Conservation (phyloP, 208 protist genomes). For the Entamoeba histolytica region DNA sequence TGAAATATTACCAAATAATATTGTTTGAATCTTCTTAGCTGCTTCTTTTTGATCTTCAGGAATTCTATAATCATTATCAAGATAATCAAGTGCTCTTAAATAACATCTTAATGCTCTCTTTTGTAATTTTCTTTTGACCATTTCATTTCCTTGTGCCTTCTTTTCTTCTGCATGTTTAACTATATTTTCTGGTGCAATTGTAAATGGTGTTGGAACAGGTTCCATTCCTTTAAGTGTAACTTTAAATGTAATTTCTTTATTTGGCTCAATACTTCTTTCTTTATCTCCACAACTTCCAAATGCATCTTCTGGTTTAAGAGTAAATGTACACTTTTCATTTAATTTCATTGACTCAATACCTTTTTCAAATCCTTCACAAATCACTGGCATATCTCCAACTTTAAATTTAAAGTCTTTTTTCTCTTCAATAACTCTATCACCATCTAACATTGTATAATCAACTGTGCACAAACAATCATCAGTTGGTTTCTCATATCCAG, state of each 20-base stretch:
- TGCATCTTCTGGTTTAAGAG: background rate
- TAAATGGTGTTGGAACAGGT: background rate
- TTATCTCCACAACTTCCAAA: background rate
- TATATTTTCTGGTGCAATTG: background rate
- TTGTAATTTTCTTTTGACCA: background rate
- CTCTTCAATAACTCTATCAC: background rate
- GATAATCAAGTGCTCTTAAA: background rate
- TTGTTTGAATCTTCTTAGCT: background rate
- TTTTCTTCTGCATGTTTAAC: background rate
- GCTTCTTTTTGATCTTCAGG: background rate
- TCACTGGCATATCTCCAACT: background rate
- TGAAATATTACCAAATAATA: background rate
- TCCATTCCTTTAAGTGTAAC: background rate
- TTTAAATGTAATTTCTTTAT: background rate
- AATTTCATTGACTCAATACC: background rate
- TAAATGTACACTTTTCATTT: background rate
- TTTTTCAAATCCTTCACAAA: background rate
- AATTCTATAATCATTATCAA: background rate
- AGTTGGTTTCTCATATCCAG: background rate
- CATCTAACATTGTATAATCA: background rate
- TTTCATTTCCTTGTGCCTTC: background rate
- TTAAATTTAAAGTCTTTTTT: background rate
- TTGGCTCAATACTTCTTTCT: background rate
- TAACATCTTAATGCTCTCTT: background rate
- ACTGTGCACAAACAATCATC: background rate